Percentiles rank a stretch among this genome's conserved stretches.
Evolutionary conservation across 805 yeast species (phyloP).

Genomic region (Phaffomyces opuntiae): DNA sequence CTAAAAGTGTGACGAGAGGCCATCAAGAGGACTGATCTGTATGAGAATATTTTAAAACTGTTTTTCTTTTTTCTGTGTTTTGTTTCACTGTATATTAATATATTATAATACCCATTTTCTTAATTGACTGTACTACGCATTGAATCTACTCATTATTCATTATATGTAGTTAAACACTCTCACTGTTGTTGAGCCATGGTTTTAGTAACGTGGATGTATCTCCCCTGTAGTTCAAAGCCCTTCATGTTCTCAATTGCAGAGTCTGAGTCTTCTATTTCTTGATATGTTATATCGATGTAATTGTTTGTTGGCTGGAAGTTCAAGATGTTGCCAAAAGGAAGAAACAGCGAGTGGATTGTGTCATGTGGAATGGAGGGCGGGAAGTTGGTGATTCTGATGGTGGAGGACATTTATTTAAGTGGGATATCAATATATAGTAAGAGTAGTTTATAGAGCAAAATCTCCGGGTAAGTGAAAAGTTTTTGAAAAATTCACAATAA

Average conservation of each 20-base stretch:
- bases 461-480: not conserved
- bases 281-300: slow-evolving; percentile 18
- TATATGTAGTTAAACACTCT: too few relatives aligned
- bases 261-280: slow-evolving; percentile 18
- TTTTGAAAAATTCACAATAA: not conserved
- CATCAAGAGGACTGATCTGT: slow-evolving; percentile 1
- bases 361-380: slow-evolving; percentile 11
- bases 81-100: too few relatives aligned
- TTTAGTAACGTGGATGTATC: slow-evolving; percentile 16
- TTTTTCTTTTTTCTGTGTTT: too few relatives aligned
- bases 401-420: slow-evolving; percentile 10
- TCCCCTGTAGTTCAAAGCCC: slow-evolving; percentile 14
- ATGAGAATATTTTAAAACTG: too few relatives aligned
- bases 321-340: slow-evolving; percentile 20
- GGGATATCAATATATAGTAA: too few relatives aligned
- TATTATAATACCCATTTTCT: too few relatives aligned
- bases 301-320: slow-evolving; percentile 1
- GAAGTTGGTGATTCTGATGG: slow-evolving; percentile 8
- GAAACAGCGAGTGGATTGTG: slow-evolving; percentile 10
- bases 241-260: slow-evolving; percentile 21
- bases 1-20: slow-evolving; percentile 38
- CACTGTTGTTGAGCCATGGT: not conserved
- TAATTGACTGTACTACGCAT: too few relatives aligned
- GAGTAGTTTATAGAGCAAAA: not conserved
- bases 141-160: not conserved